Conservation (phyloP, 495 filamentous ascomycete species). For the Podospora conica region DNA sequence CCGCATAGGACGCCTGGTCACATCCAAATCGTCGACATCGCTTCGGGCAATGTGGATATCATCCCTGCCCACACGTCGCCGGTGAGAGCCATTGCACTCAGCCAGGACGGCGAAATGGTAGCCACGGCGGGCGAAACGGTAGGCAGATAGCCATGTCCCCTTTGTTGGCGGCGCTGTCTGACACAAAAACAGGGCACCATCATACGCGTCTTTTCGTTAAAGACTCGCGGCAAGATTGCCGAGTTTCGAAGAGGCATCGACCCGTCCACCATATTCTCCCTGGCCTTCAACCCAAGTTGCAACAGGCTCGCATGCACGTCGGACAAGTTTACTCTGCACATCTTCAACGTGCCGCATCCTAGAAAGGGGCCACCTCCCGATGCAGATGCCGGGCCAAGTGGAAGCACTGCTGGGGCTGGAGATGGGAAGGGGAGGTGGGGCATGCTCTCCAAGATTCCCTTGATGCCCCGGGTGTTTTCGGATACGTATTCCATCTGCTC, state of each 20-base stretch:
- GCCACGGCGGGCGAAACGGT: conserved; percentile 89
- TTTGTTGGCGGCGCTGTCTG: not conserved
- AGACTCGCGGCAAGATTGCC: conserved; percentile 67
- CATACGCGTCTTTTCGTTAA: conserved; percentile 73
- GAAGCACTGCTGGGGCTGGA: not conserved
- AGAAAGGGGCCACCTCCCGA: conserved; percentile 55
- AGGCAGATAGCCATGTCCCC: conserved; percentile 16
- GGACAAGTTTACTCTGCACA: conserved; percentile 90
- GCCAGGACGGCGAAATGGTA: conserved; percentile 70
- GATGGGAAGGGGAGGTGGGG: conserved; percentile 68
- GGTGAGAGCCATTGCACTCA: conserved; percentile 73
- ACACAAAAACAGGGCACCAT: conserved; percentile 62
- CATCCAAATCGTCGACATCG: conserved; percentile 82
- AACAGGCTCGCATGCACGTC: conserved; percentile 84
- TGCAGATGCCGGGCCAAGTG: not conserved
- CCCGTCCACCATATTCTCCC: conserved; percentile 75
- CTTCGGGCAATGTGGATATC: conserved; percentile 81
- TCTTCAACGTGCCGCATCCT: conserved; percentile 65
- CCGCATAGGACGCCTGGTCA: conserved; percentile 82
- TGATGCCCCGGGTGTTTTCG: conserved; percentile 73
- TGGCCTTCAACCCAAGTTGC: conserved; percentile 78
- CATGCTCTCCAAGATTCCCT: conserved; percentile 66
- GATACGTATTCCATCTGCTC: conserved; percentile 78
- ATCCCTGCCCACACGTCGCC: conserved; percentile 83
- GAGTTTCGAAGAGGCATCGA: conserved; percentile 88